Conservation (phyloP, 345 rosid genomes). For the Moringa oleifera region DNA sequence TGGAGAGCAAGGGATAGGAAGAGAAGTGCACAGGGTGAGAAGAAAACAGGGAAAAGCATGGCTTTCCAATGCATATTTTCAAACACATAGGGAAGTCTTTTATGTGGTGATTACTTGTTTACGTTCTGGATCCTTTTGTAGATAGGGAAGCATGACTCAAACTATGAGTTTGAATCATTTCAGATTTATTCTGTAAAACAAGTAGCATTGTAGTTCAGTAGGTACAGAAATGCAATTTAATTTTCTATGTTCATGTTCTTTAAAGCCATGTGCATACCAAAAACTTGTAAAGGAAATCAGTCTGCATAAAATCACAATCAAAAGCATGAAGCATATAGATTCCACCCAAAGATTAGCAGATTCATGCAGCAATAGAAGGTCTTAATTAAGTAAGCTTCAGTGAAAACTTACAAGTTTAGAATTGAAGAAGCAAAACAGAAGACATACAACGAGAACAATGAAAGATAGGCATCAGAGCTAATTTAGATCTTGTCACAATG, state of each 20-base stretch:
- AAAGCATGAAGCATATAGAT: too few relatives aligned
- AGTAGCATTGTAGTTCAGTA: neutral
- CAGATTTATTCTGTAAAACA: neutral
- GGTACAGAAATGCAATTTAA: neutral
- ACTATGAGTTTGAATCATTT: neutral
- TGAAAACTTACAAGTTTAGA: too few relatives aligned
- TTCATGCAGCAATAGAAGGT: too few relatives aligned
- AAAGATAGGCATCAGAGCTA: neutral
- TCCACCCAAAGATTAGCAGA: too few relatives aligned
- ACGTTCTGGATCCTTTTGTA: neutral
- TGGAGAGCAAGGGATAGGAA: neutral
- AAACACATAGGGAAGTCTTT: neutral
- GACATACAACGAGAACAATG: too few relatives aligned
- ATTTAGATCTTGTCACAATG: constrained; percentile 81
- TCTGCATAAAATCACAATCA: too few relatives aligned
- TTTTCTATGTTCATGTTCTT: neutral
- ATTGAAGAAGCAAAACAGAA: too few relatives aligned
- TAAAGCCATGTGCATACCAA: too few relatives aligned
- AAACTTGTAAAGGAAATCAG: too few relatives aligned
- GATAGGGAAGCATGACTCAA: neutral
- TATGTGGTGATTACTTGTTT: neutral
- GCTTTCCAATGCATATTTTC: neutral
- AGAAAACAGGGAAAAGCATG: neutral
- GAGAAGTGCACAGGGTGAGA: neutral
- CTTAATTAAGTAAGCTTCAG: too few relatives aligned